phyloP scores from a whole-genome alignment of 495 filamentous ascomycete species.

The Annulohypoxylon bovei region DNA sequence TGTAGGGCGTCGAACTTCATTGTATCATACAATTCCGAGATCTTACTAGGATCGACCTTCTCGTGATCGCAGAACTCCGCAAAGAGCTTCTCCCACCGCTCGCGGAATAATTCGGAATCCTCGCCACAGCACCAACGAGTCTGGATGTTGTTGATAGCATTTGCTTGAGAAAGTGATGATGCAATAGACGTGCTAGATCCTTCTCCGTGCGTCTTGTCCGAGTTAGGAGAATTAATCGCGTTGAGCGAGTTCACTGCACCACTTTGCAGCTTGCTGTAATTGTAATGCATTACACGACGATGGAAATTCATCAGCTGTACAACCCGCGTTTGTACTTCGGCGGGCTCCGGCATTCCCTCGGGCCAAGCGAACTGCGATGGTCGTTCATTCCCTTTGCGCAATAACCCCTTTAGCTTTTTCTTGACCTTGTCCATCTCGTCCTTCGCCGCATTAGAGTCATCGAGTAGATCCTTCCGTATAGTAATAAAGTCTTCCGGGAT shows the following conservation, averaged over 20 bases:
- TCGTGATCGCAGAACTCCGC: constrained; percentile 95
- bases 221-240: constrained; percentile 58
- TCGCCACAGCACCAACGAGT: constrained; percentile 96
- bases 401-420: constrained; percentile 93
- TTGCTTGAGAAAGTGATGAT: constrained; percentile 64
- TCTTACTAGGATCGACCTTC: constrained; percentile 97
- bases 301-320: constrained; percentile 98
- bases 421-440: constrained; percentile 99
- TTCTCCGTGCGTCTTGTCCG: constrained; percentile 52
- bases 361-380: constrained; percentile 98
- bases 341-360: constrained; percentile 91
- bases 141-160: constrained; percentile 75
- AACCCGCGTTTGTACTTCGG: constrained; percentile 87
- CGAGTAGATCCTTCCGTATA: constrained; percentile 91
- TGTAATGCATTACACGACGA: constrained; percentile 90
- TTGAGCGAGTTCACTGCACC: constrained; percentile 67
- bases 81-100: constrained; percentile 99
- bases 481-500: constrained; percentile 83
- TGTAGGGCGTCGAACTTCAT: constrained; percentile 99
- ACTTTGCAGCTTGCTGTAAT: constrained; percentile 80
- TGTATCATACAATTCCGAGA: constrained; percentile 96
- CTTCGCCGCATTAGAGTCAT: constrained; percentile 99
- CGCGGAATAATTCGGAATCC: constrained; percentile 92
- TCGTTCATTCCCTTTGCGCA: constrained; percentile 86
- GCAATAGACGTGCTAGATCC: constrained; percentile 51